A percentile compares a stretch with the other conserved stretches of the same genome.
Evolutionary conservation across 768 basidiomycete species (phyloP).

Genomic region (Ephemerocybe angulata): DNA sequence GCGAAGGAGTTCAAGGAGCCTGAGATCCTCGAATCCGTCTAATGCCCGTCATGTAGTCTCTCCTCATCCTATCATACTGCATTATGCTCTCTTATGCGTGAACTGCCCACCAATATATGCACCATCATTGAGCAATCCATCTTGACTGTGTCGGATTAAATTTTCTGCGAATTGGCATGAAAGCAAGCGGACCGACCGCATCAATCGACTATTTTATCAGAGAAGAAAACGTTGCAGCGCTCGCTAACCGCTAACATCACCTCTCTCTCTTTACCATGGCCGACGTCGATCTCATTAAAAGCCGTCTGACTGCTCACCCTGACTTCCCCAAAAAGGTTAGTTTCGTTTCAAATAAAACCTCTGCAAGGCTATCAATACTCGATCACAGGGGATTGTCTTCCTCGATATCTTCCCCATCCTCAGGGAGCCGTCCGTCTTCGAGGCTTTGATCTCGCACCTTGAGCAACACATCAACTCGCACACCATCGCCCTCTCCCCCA

Average conservation of each 20-base stretch:
- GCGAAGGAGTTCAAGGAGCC: conserved; percentile 98
- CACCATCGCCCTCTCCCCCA: conserved; percentile 57
- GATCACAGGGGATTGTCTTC: conserved; percentile 77
- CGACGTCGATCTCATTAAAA: conserved; percentile 69
- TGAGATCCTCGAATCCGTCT: conserved; percentile 88
- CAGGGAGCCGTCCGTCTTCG: conserved; percentile 79
- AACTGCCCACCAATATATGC: conserved; percentile 24
- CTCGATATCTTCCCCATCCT: conserved; percentile 95
- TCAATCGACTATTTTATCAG: not conserved
- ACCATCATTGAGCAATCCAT: conserved; percentile 2
- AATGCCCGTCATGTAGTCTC: conserved; percentile 43
- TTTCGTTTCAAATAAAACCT: conserved; percentile 7
- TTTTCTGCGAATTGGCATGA: not conserved
- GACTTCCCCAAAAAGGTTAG: conserved; percentile 96
- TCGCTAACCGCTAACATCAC: conserved; percentile 9
- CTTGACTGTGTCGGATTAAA: not conserved
- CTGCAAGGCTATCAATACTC: not conserved
- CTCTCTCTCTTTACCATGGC: conserved; percentile 44
- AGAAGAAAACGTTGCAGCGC: not conserved
- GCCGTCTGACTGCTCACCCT: conserved; percentile 54
- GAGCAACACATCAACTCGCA: conserved; percentile 79
- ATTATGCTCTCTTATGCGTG: conserved; percentile 21
- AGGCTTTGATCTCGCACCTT: conserved; percentile 87
- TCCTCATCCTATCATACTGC: conserved; percentile 28
- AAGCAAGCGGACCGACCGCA: conserved; percentile 8